These are phyloP conservation scores for Colletotrichum lupini DNA, from an alignment of 2,329 filamentous ascomycete species.

Conservation along the genomic window DNA sequence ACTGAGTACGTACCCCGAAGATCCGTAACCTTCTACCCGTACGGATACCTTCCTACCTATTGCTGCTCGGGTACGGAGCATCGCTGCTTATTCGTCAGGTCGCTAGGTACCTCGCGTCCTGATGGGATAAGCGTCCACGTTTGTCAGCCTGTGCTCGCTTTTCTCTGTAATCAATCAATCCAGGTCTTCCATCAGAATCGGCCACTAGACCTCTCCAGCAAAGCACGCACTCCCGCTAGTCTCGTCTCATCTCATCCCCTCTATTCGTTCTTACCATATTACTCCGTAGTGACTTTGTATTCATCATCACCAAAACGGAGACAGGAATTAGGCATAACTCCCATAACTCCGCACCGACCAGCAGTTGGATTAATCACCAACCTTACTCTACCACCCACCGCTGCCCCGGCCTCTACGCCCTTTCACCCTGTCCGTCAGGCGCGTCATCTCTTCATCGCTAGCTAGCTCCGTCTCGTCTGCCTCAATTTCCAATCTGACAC, in stretches of 20 bases:
- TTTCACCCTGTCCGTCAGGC: conserved; percentile 5
- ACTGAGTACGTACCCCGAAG: conserved; percentile 17
- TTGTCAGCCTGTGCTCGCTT: conserved; percentile 27
- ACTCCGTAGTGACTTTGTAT: too few relatives aligned
- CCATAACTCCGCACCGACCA: conserved; percentile 33
- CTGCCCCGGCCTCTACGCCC: neutral
- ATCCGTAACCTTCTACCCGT: neutral
- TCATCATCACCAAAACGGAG: neutral
- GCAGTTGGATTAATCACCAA: conserved; percentile 5
- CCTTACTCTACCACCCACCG: neutral
- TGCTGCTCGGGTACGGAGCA: too few relatives aligned
- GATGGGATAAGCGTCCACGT: conserved; percentile 18
- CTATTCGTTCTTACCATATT: too few relatives aligned
- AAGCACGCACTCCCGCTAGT: neutral
- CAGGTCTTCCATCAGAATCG: conserved; percentile 6
- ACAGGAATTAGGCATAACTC: conserved; percentile 21
- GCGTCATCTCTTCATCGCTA: conserved; percentile 7
- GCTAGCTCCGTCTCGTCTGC: neutral
- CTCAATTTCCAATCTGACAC: conserved; percentile 11
- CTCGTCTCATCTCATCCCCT: neutral
- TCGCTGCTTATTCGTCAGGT: neutral
- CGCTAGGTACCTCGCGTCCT: neutral
- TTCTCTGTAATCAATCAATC: conserved; percentile 24
- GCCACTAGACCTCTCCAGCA: conserved; percentile 13
- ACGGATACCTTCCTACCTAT: neutral